These are phyloP conservation scores for Ophiostoma angusticollis DNA, from an alignment of 2,329 filamentous ascomycete genomes.

Conservation along the genomic window DNA sequence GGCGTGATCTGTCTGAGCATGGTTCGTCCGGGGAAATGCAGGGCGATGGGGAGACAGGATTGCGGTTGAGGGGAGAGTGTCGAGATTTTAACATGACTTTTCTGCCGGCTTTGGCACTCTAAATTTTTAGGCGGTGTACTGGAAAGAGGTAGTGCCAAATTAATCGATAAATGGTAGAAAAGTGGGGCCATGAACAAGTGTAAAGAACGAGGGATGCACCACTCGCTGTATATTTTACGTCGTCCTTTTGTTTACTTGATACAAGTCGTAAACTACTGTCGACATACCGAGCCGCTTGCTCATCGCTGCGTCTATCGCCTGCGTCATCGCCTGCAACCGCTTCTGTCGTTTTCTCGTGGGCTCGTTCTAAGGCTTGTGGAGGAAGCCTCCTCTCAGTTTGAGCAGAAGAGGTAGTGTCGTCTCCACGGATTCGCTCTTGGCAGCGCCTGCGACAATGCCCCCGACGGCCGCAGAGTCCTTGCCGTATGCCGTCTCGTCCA, in stretches of 20 bases:
- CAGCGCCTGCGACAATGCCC: too few relatives aligned
- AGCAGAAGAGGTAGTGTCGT: not conserved
- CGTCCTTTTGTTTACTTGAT: too few relatives aligned
- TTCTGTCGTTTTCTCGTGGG: too few relatives aligned
- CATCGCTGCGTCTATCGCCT: too few relatives aligned
- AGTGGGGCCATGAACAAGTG: too few relatives aligned
- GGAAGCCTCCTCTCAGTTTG: constrained; percentile 2
- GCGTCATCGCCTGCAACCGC: too few relatives aligned
- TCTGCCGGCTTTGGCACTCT: constrained; percentile 2
- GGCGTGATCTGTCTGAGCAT: constrained; percentile 31
- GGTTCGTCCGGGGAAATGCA: not conserved
- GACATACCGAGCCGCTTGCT: too few relatives aligned
- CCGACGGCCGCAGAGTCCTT: not conserved
- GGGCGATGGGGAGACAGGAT: not conserved
- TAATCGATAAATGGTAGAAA: constrained; percentile 4
- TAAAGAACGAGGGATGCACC: too few relatives aligned
- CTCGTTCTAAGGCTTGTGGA: not conserved
- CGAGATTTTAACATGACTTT: not conserved
- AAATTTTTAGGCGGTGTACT: constrained; percentile 5
- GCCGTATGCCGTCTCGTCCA: not conserved
- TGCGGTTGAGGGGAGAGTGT: not conserved
- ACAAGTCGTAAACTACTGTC: too few relatives aligned
- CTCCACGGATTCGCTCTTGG: not conserved
- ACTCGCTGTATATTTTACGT: too few relatives aligned
- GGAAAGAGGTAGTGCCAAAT: not conserved